Base-by-base conservation (phyloP, 129 eudicot genomes). In the Pseudognaphalium luteoalbum region DNA sequence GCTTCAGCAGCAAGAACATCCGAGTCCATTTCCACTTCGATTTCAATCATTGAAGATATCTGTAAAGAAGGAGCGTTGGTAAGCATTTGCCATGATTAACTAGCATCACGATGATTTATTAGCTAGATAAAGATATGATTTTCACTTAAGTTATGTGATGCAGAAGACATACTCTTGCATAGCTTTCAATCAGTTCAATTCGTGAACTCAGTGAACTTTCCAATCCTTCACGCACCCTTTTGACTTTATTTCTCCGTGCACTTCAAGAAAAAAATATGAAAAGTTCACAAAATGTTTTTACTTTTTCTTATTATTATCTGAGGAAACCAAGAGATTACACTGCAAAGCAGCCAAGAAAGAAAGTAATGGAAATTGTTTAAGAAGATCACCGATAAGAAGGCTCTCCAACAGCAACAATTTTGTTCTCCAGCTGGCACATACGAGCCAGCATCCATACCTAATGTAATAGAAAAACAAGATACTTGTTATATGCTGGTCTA, bases 21-120 rank as follows among this genome's bases (percentile, higher is more conserved):
- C 20, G 93, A 76, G 86, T 95, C 96, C 97, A 95, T 87, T 83
- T 95, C 97, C 70, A 95, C 99, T 77, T 95, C 99, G 14, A 95
- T 95, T 89, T 95, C 99, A 34, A 95, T 91, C 94, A 95, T 91
- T 19, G 99, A 95, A 67, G 99, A 89, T 42, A 95, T 95, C 99
- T 95, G 90, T 70, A 81, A 79, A 50, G 71, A 3, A 22, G 76
- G 7, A 69, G 37, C 66, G 50, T 52, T 34, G 68, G 29, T 56
- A 54, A 14, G 74, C 71, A 72, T 47, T n/a, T n/a, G n/a, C n/a
- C n/a, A n/a, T 35, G 1, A 17, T 58, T 19, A 65, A 33, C 30
- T 58, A 66, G 52, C 58, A 6, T 30, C 63, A 54, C 1, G 17
- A 77, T 84, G 16, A 6, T 52, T 21, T 20, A 19, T 39, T 72